Evolutionary conservation across 1,284 basidiomycete genomes (phyloP), one percentile per base, ranked within the genome.

Genomic region (Sporisorium iseilematis-ciliati): DNA sequence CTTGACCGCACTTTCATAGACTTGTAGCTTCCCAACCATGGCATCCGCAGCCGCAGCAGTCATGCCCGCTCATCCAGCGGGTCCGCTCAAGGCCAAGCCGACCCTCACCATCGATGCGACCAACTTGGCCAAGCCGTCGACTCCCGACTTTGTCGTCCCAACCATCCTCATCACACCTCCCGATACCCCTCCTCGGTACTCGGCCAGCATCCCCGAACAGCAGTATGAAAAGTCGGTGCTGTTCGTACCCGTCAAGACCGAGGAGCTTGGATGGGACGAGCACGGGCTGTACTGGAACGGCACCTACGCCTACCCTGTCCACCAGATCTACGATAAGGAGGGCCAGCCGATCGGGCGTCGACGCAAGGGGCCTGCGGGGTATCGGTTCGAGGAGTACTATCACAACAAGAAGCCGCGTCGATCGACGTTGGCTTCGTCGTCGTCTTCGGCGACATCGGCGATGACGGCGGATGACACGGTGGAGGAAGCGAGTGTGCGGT

Each of bases 211-310:
- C 7, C 81, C 81, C 1, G 77, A 79, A 38, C 81, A 82, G 59
- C 52, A 59, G 20, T 75, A 69, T 42, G 69, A 75, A 51, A 80
- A 75, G 62, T 49, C 57, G 7, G 62, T 71, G 3, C 78, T 82
- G 11, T 82, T 81, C 29, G 81, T 82, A 12, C 81, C 81, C 6
- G 69, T 82, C 45, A 62, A 68, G 41, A 82, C 81, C 40, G 81
- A 78, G 33, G 80, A 81, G 52, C 67, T 82, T 21, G 78, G 79
- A 4, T 82, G 80, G 80, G 80, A 81, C 26, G 75, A 79, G 45
- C 67, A 69, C 50, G 80, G 80, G 6, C 59, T 82, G n/a, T 81
- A 77, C 58, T 82, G 80, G 80, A 72, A 72, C 41, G 77, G 77
- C 26, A 76, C 74, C 8, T 82, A 78, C 50, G 74, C 65, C 14